Base-by-base conservation (phyloP, 2,329 filamentous ascomycete genomes). In the Calcarisporium arbuscula region DNA sequence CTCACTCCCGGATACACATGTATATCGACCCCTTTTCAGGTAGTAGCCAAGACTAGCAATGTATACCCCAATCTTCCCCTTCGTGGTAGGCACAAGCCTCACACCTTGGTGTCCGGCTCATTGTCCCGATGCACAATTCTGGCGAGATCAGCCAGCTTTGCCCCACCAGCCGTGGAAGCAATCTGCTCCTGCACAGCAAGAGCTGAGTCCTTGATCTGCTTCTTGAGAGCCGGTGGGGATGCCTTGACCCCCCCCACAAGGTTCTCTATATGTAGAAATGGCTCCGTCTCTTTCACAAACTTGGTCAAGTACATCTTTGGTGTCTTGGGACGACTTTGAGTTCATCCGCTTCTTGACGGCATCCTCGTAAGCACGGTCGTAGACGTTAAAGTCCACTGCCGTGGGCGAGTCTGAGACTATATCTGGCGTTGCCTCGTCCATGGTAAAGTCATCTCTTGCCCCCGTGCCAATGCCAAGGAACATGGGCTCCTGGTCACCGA, bases 401-500 rank as follows among this genome's bases (percentile, higher is more conserved):
- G 82, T 82, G 4, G 90, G 90, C 2, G 85, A 94, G 58, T 95
- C 88, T 19, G 85, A 85, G 26, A 95, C 80, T 5, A 82, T 56
- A 16, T 70, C 58, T 4, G 59, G 58, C 11, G 58, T 60, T 8
- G 54, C 46, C 17, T 60, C 53, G 35, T 62, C 58, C 26, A 51
- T 54, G 29, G 54, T 50, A 46, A 67, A 68, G 14, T 65, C 65
- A 40, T 74, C 66, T 18, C 58, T 54, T 4, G 71, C 67, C 28
- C 80, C 80, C 1, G 78, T 76, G 12, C 87, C 87, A 44, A 95
- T 88, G 37, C 82, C 80, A 8, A 95, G 72, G 53, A 82, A 84
- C 0, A 82, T 65, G 2, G 77, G 74, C 34, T 60, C 53, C 41
- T 80, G 77, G 40, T 80, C 74, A 7, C 79, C 59, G 0, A 74